A percentile compares a stretch with the other conserved stretches of the same genome.
phyloP scores from a whole-genome alignment of 768 basidiomycete species.

The Suillus lakei region DNA sequence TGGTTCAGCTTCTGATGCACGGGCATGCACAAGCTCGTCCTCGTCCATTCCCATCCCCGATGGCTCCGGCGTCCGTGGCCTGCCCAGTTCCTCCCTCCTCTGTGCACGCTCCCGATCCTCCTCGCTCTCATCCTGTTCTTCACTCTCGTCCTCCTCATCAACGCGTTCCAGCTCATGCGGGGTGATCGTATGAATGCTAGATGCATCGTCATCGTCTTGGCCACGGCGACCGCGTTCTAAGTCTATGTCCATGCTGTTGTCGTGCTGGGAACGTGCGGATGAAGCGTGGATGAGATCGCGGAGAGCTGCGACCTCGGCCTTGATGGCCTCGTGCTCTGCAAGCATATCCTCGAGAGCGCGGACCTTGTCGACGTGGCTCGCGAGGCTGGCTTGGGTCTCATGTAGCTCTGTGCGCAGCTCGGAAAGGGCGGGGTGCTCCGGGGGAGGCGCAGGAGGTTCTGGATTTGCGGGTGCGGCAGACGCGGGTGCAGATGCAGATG shows the following conservation, averaged over 20 bases:
- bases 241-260: conserved; percentile 7
- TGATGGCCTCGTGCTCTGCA: conserved; percentile 83
- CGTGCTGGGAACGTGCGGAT: conserved; percentile 28
- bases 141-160: conserved; percentile 76
- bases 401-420: conserved; percentile 83
- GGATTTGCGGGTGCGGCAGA: conserved; percentile 8
- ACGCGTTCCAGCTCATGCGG: conserved; percentile 73
- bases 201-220: conserved; percentile 68
- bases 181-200: conserved; percentile 74
- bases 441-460: conserved; percentile 23
- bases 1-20: conserved; percentile 34
- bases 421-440: conserved; percentile 35
- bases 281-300: conserved; percentile 68
- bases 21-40: conserved; percentile 30
- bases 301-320: conserved; percentile 74
- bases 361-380: conserved; percentile 81
- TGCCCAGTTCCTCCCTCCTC: conserved; percentile 59
- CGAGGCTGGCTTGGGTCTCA: conserved; percentile 81
- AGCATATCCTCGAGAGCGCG: conserved; percentile 81
- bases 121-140: conserved; percentile 41
- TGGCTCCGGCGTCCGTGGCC: conserved; percentile 85
- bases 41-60: conserved; percentile 57
- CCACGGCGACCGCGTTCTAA: conserved; percentile 23
- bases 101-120: conserved; percentile 53
- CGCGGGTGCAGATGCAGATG: conserved; percentile 29